Percentiles rank a stretch among this genome's conserved stretches.
These are phyloP conservation scores for Digitaria exilis DNA, from an alignment of 202 grass and related monocot species.

Conservation along the genomic window DNA sequence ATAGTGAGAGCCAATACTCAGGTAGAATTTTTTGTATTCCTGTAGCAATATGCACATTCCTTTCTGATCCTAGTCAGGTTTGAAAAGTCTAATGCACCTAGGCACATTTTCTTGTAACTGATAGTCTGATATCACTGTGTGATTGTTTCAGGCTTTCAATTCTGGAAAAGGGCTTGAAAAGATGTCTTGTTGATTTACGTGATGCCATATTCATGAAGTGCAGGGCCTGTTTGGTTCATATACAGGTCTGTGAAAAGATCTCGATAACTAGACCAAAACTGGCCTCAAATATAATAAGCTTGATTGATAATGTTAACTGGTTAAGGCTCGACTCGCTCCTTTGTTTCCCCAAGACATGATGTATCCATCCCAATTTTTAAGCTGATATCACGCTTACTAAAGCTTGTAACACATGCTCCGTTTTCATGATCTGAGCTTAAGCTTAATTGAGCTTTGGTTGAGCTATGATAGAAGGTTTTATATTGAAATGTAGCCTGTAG, in stretches of 20 bases:
- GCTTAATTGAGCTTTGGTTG: not conserved
- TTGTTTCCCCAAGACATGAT: not conserved
- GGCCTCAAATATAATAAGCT: not conserved
- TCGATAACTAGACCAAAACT: not conserved
- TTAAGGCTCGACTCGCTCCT: not conserved
- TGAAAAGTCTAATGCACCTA: not conserved
- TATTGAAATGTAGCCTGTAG: not conserved
- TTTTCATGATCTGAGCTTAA: not conserved
- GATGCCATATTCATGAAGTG: conserved; percentile 6
- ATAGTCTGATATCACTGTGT: not conserved
- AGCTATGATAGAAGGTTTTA: not conserved
- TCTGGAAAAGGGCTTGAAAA: conserved; percentile 15
- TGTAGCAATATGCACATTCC: not conserved
- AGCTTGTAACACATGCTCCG: not conserved
- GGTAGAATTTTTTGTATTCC: not conserved
- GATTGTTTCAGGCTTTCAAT: conserved; percentile 27
- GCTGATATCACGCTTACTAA: not conserved
- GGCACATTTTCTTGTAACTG: not conserved
- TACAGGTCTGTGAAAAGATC: not conserved
- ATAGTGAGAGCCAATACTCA: not conserved
- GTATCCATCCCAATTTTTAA: not conserved
- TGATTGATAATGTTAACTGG: not conserved
- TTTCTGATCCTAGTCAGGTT: conserved; percentile 1
- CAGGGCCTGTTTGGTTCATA: conserved; percentile 2
- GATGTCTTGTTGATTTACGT: conserved; percentile 18